Conservation (phyloP, 192 early-diverging fungal species). For the Entophlyctis luteolus region DNA sequence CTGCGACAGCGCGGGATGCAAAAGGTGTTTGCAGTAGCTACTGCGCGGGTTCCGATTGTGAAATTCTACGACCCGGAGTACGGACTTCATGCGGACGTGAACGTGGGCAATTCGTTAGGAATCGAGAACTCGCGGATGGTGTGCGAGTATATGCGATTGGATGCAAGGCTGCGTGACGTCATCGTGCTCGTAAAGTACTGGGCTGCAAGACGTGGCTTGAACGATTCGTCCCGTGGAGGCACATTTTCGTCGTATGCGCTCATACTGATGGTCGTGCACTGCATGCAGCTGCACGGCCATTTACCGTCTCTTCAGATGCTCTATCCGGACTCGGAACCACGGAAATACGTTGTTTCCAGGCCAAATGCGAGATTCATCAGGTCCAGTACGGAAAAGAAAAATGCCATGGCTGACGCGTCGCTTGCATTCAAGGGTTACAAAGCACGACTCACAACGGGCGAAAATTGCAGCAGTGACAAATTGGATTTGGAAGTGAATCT, state of each 20-base stretch:
- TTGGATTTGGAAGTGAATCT: no score
- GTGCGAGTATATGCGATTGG: conserved; percentile 32
- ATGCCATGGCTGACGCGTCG: conserved; percentile 10
- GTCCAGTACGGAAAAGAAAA: neutral
- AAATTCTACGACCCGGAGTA: conserved; percentile 42
- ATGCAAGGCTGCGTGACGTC: conserved; percentile 38
- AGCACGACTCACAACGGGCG: no score
- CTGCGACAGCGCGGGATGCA: conserved; percentile 31
- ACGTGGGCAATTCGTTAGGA: conserved; percentile 45
- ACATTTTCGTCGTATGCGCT: conserved; percentile 46
- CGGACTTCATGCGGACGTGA: conserved; percentile 33
- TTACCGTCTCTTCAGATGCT: conserved; percentile 42
- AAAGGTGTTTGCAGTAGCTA: conserved; percentile 33
- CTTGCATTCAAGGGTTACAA: neutral
- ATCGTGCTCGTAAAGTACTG: conserved; percentile 48
- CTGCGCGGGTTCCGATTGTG: conserved; percentile 45
- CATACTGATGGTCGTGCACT: conserved; percentile 44
- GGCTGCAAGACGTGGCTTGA: conserved; percentile 40
- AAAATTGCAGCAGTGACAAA: no score
- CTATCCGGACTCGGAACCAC: neutral
- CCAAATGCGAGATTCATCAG: conserved; percentile 1
- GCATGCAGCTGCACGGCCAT: conserved; percentile 36
- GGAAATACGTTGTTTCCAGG: neutral
- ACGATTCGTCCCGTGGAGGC: conserved; percentile 38
- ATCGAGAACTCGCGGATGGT: conserved; percentile 43